A percentile compares a stretch with the other conserved stretches of the same genome.
phyloP scores from a whole-genome alignment of 2,329 filamentous ascomycete genomes.

The Didymella exigua region DNA sequence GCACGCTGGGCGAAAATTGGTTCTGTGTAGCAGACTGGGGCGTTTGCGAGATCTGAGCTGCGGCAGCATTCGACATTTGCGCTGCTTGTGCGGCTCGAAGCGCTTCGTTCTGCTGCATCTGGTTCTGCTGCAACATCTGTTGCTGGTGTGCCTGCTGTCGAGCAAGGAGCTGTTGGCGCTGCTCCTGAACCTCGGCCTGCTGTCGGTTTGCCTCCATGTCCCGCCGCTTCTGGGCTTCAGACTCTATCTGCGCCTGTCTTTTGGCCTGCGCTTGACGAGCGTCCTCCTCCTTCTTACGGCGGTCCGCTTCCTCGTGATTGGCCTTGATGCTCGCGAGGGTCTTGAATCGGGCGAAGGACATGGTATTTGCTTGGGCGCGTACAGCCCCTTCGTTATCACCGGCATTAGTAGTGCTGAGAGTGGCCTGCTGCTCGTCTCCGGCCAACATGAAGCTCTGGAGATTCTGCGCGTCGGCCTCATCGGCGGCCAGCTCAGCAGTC shows the following conservation, averaged over 20 bases:
- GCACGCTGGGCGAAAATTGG: slow-evolving; percentile 65
- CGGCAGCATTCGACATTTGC: slow-evolving; percentile 35
- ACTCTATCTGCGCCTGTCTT: slow-evolving; percentile 47
- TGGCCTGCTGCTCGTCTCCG: slow-evolving; percentile 80
- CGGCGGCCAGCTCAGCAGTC: slow-evolving; percentile 90
- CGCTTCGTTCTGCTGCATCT: slow-evolving; percentile 40
- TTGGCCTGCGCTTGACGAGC: slow-evolving; percentile 49
- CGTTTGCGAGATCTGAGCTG: slow-evolving; percentile 38
- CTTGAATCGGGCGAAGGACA: slow-evolving; percentile 91
- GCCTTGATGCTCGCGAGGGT: slow-evolving; percentile 82
- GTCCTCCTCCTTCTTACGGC: slow-evolving; percentile 56
- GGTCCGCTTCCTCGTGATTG: slow-evolving; percentile 74
- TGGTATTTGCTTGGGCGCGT: slow-evolving; percentile 74
- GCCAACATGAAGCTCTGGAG: slow-evolving; percentile 92
- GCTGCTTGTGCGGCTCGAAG: slow-evolving; percentile 46
- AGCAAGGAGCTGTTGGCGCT: slow-evolving; percentile 59
- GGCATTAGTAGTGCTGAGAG: slow-evolving; percentile 60
- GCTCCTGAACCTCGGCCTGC: slow-evolving; percentile 42
- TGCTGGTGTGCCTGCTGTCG: slow-evolving; percentile 51
- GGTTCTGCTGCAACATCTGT: slow-evolving; percentile 41
- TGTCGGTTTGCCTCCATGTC: slow-evolving; percentile 42
- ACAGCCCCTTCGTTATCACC: slow-evolving; percentile 70
- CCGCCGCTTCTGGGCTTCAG: slow-evolving; percentile 42
- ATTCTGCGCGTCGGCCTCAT: slow-evolving; percentile 88
- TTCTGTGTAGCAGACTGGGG: slow-evolving; percentile 64